phyloP scores from a whole-genome alignment of 2,329 filamentous ascomycete species.

The Colletotrichum ledebouriae region DNA sequence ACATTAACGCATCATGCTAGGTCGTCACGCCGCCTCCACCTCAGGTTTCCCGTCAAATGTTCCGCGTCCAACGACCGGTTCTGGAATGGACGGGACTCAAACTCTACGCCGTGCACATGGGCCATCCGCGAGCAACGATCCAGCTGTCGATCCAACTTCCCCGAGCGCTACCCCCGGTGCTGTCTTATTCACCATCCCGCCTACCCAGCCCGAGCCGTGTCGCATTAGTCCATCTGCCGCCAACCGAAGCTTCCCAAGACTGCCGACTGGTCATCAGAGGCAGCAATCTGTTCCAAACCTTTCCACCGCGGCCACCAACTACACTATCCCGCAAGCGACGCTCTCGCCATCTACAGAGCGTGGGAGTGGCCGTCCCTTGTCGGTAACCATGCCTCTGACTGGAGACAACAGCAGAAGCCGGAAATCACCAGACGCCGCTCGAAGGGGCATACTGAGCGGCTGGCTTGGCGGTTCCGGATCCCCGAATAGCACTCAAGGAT shows the following conservation, averaged over 20 bases:
- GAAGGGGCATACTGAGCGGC: slow-evolving; percentile 49
- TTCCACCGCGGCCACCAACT: slow-evolving; percentile 48
- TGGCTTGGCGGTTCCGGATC: slow-evolving; percentile 51
- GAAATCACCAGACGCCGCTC: slow-evolving; percentile 46
- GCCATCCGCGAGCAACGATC: slow-evolving; percentile 22
- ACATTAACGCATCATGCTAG: slow-evolving; percentile 57
- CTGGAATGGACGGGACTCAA: slow-evolving; percentile 40
- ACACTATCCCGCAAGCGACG: slow-evolving; percentile 27
- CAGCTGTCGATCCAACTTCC: slow-evolving; percentile 24
- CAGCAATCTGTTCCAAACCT: slow-evolving; percentile 54
- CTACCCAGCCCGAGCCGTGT: slow-evolving; percentile 36
- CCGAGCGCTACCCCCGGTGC: slow-evolving; percentile 33
- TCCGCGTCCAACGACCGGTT: slow-evolving; percentile 38
- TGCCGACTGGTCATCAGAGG: slow-evolving; percentile 47
- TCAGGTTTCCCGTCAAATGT: slow-evolving; percentile 46
- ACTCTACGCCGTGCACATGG: slow-evolving; percentile 37
- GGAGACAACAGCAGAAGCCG: slow-evolving; percentile 55
- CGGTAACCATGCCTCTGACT: slow-evolving; percentile 57
- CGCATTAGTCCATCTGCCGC: slow-evolving; percentile 26
- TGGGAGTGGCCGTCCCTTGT: slow-evolving; percentile 44
- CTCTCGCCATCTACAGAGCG: slow-evolving; percentile 46
- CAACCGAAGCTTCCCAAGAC: slow-evolving; percentile 27
- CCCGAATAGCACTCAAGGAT: slow-evolving; percentile 44
- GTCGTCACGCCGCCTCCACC: slow-evolving; percentile 46
- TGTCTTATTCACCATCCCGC: slow-evolving; percentile 33